Evolutionary conservation across 768 basidiomycete species (phyloP), one percentile per base, ranked within the genome.

Genomic region (Tephrocybe sp.): DNA sequence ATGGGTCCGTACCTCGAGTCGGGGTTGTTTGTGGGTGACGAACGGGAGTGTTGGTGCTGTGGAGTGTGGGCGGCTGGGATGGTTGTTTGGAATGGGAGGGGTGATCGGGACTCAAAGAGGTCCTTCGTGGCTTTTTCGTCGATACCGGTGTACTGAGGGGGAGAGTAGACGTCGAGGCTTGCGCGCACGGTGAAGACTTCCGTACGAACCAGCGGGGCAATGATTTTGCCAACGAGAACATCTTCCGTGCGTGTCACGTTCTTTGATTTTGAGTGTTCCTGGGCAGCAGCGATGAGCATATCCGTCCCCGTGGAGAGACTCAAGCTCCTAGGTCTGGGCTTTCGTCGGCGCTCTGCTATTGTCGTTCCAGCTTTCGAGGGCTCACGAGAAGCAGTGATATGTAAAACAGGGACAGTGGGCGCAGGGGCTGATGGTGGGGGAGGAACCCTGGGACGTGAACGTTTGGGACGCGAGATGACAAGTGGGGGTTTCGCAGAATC

Each of bases 251-350:
- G 37, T 22, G 32, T 38, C 19, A 19, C 12, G 16, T 9, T 12
- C n/a, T 30, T 18, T 24, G 5, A n/a, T 9, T 27, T 13, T 24
- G 37, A 8, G 9, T 16, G 21, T 1, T 35, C 25, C 7, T 32
- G 41, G 5, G 34, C 37, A 16, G 49, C 31, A n/a, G 45, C 47
- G 15, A 38, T 15, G 26, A 51, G 44, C 47, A 52, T 46, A 26
- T 56, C 52, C 3, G 47, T 43, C 1, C 50, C 58, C 0, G 55
- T 51, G 9, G 55, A 51, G 4, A 60, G 47, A 26, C 59, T 58
- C 1, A 60, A 37, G 28, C 59, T 60, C 22, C 59, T 31, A 15
- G 59, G 56, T 9, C 59, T 31, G 7, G 45, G 49, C 34, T 46
- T 40, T 8, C 52, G 44, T 13, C 56, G 53, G 6, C 58, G 51